Evolutionary conservation across 2,329 filamentous ascomycete species (phyloP).

Genomic region (Aaosphaeria arxii): DNA sequence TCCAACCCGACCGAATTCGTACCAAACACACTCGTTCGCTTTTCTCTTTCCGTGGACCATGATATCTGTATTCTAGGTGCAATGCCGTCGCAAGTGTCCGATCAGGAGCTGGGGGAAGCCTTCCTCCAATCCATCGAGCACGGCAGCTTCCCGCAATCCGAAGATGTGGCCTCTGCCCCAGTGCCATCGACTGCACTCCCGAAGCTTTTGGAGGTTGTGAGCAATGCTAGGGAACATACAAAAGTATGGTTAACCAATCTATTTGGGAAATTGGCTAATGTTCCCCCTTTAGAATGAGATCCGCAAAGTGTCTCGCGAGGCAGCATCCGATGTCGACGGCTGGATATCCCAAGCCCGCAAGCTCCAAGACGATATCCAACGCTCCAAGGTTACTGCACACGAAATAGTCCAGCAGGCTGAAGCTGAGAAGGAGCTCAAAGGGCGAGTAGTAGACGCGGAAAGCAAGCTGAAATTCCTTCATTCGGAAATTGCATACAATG

Average conservation of each 20-base stretch:
- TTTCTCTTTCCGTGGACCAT: too few species aligned
- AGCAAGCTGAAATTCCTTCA: slow-evolving; percentile 56
- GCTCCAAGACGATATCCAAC: slow-evolving; percentile 80
- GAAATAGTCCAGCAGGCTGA: slow-evolving; percentile 79
- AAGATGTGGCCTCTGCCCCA: slow-evolving; percentile 53
- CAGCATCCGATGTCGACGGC: slow-evolving; percentile 73
- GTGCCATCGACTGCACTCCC: slow-evolving; percentile 50
- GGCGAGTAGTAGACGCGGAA: slow-evolving; percentile 60
- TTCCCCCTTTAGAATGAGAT: slow-evolving; percentile 60
- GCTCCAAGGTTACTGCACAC: slow-evolving; percentile 73
- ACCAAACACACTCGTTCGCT: too few species aligned
- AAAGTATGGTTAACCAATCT: slow-evolving; percentile 41
- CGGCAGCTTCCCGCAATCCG: slow-evolving; percentile 56
- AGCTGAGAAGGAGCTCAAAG: slow-evolving; percentile 61
- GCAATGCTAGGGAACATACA: slow-evolving; percentile 51
- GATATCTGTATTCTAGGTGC: too few species aligned
- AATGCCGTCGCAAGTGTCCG: slow-evolving; percentile 28
- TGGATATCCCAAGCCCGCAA: slow-evolving; percentile 85
- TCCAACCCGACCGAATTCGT: too few species aligned
- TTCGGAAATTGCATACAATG: slow-evolving; percentile 59
- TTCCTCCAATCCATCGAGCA: slow-evolving; percentile 63
- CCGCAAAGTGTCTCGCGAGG: slow-evolving; percentile 70
- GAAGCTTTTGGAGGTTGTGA: slow-evolving; percentile 50
- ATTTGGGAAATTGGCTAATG: slow-evolving; percentile 1
- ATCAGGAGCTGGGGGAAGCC: slow-evolving; percentile 52